Evolutionary conservation across 768 basidiomycete species (phyloP).

Genomic region (Suillus discolor): DNA sequence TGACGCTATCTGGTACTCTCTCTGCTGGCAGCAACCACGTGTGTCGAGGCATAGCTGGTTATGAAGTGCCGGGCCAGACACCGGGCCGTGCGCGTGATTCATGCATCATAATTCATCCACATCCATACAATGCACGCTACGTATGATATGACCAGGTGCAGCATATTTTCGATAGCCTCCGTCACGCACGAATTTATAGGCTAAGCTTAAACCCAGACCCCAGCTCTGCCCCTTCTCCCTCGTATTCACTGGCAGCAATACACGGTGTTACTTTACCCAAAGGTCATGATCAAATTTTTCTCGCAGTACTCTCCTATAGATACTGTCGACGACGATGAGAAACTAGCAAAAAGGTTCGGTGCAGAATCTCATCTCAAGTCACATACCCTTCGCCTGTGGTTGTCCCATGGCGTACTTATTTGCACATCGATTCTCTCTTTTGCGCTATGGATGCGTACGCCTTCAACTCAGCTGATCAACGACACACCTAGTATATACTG

Average conservation of each 20-base stretch:
- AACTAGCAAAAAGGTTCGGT: background rate
- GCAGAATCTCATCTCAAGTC: background rate
- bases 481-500: slow-evolving; percentile 1
- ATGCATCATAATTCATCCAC: background rate
- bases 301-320: background rate
- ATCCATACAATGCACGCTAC: background rate
- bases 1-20: no score
- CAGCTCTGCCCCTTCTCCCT: no score
- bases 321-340: background rate
- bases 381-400: slow-evolving; percentile 1
- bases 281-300: background rate
- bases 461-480: background rate
- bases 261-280: background rate
- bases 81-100: no score
- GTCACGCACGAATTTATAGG: background rate
- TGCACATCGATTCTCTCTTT: slow-evolving; percentile 8
- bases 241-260: background rate
- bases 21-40: no score
- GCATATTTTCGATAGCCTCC: background rate
- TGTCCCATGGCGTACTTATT: slow-evolving; percentile 6
- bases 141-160: background rate
- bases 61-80: no score
- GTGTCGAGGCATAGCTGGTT: no score
- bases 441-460: slow-evolving; percentile 12
- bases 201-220: no score